phyloP scores from a whole-genome alignment of 169 alveolate genomes.

The Cystoisospora suis region DNA sequence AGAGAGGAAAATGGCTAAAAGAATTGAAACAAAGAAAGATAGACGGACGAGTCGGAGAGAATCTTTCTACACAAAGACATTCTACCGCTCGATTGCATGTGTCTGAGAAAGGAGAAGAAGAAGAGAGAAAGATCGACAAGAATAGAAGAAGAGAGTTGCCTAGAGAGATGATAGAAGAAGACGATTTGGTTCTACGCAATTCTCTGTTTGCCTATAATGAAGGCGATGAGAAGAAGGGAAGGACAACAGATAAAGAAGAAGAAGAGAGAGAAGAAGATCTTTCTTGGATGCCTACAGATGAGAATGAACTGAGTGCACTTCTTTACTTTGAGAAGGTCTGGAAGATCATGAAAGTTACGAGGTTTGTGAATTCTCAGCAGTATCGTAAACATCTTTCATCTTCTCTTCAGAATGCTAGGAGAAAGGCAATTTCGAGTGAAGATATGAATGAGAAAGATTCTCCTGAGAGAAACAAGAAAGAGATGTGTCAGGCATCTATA shows the following conservation, averaged over 20 bases:
- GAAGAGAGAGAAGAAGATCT: no score
- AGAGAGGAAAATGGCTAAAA: neutral
- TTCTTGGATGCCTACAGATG: neutral
- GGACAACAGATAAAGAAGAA: no score
- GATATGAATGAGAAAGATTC: no score
- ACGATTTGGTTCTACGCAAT: neutral
- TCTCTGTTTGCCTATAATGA: no score
- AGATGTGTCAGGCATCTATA: no score
- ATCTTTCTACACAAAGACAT: neutral
- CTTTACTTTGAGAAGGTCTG: constrained; percentile 4
- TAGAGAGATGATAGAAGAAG: neutral
- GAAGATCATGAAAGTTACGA: neutral
- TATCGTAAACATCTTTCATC: neutral
- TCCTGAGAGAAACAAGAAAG: no score
- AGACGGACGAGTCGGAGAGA: neutral
- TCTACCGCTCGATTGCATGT: neutral
- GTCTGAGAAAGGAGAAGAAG: neutral
- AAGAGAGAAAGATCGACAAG: neutral
- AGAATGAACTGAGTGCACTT: neutral
- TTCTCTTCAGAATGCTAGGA: neutral
- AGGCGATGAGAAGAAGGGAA: no score
- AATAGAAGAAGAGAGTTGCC: neutral
- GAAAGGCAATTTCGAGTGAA: no score
- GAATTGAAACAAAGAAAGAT: neutral
- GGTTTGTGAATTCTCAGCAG: neutral